phyloP scores from a whole-genome alignment of 495 filamentous ascomycete genomes.

The Polyplosphaeria fusca region DNA sequence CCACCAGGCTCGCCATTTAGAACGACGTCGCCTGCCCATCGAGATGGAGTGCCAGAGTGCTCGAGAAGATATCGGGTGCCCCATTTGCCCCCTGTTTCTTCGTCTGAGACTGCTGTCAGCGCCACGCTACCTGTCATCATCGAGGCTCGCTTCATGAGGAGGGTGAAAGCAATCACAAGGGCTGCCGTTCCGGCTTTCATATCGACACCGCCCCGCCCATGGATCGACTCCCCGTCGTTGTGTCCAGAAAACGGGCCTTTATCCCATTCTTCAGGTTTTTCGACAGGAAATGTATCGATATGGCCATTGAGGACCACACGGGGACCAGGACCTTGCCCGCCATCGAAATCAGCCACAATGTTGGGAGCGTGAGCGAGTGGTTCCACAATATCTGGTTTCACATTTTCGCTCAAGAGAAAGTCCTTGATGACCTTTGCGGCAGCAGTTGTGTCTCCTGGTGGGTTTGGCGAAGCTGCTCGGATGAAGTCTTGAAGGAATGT shows the following conservation, averaged over 20 bases:
- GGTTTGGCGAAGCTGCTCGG: conserved; percentile 21
- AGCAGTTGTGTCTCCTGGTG: conserved; percentile 23
- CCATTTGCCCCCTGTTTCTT: conserved; percentile 30
- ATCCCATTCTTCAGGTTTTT: conserved; percentile 23
- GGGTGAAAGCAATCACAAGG: conserved; percentile 22
- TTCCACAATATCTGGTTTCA: conserved; percentile 11
- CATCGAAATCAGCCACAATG: conserved; percentile 14
- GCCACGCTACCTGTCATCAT: conserved; percentile 10
- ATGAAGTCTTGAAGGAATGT: conserved; percentile 20
- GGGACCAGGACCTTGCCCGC: not conserved
- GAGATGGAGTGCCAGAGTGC: not conserved
- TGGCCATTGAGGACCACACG: conserved; percentile 24
- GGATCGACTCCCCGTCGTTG: conserved; percentile 18
- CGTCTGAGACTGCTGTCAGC: conserved; percentile 21
- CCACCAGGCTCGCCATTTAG: conserved; percentile 30
- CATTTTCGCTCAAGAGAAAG: conserved; percentile 5
- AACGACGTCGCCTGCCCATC: conserved; percentile 28
- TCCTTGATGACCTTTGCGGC: conserved; percentile 7
- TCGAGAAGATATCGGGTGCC: conserved; percentile 20
- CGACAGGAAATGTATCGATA: conserved; percentile 6
- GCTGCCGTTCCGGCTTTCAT: conserved; percentile 32
- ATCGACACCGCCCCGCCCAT: conserved; percentile 27
- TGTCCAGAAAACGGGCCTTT: conserved; percentile 25
- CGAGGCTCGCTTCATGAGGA: conserved; percentile 9
- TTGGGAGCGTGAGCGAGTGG: conserved; percentile 10